These are phyloP conservation scores for Exophiala alcalophila DNA, from an alignment of 2,329 filamentous ascomycete genomes.

Conservation along the genomic window DNA sequence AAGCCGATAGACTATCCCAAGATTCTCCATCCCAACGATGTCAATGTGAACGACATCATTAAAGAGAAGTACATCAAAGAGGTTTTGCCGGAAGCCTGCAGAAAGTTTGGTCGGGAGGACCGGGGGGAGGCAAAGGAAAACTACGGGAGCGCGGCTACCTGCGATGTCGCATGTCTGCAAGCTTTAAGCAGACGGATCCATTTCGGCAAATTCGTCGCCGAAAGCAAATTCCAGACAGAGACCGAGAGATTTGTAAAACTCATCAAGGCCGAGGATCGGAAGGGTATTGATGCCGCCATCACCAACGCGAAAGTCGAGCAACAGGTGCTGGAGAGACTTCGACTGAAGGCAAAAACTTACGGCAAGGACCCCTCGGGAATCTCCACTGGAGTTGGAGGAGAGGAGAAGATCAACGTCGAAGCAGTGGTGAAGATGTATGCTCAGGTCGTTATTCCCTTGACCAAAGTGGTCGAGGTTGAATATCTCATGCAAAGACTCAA, in stretches of 20 bases:
- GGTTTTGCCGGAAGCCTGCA: slow-evolving; percentile 80
- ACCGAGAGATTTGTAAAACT: slow-evolving; percentile 74
- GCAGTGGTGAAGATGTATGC: slow-evolving; percentile 86
- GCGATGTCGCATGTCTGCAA: slow-evolving; percentile 86
- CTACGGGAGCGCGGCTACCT: slow-evolving; percentile 88
- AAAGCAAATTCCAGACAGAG: slow-evolving; percentile 87
- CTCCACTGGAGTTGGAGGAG: slow-evolving; percentile 40
- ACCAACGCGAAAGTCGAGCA: slow-evolving; percentile 85
- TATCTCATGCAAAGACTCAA: slow-evolving; percentile 91
- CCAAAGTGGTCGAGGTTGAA: slow-evolving; percentile 97
- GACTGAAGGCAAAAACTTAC: slow-evolving; percentile 88
- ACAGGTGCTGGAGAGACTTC: slow-evolving; percentile 82
- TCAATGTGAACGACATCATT: slow-evolving; percentile 86
- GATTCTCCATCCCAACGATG: slow-evolving; percentile 82
- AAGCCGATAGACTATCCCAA: slow-evolving; percentile 81
- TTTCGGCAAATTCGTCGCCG: slow-evolving; percentile 97
- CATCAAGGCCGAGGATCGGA: slow-evolving; percentile 75
- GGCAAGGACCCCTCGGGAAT: slow-evolving; percentile 76
- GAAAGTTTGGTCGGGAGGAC: slow-evolving; percentile 72
- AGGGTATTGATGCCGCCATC: slow-evolving; percentile 83
- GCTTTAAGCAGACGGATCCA: slow-evolving; percentile 87
- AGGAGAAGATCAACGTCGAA: slow-evolving; percentile 81
- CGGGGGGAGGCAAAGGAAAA: slow-evolving; percentile 86
- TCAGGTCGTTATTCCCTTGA: slow-evolving; percentile 91
- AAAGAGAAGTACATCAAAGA: slow-evolving; percentile 78